phyloP scores from a whole-genome alignment of 2,329 filamentous ascomycete species.

The Ophiostoma australiae region DNA sequence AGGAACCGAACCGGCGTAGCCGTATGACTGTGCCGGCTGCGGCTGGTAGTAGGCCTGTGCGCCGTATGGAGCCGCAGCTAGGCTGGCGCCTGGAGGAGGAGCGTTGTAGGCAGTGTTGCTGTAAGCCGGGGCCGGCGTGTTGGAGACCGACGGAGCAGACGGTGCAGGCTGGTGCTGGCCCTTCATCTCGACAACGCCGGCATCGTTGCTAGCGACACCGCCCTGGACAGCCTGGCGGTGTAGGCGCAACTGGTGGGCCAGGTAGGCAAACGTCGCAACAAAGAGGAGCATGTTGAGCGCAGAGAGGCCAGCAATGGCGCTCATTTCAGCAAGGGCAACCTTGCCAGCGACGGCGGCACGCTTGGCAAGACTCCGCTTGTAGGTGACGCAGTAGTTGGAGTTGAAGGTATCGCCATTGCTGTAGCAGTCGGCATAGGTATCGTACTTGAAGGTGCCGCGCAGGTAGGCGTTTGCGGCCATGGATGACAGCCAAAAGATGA shows the following conservation, averaged over 20 bases:
- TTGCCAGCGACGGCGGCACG: constrained; percentile 28
- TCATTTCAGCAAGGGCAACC: constrained; percentile 30
- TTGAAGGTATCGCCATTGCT: constrained; percentile 32
- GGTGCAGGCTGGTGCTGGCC: constrained; percentile 25
- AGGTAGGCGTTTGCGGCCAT: constrained; percentile 33
- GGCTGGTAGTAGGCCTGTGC: constrained; percentile 8
- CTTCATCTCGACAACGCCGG: constrained; percentile 33
- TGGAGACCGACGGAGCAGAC: neutral
- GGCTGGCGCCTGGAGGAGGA: neutral
- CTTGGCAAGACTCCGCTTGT: constrained; percentile 27
- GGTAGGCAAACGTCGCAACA: constrained; percentile 42
- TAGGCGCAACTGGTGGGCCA: constrained; percentile 34
- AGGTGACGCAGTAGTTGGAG: constrained; percentile 29
- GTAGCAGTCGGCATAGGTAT: constrained; percentile 30
- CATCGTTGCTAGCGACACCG: constrained; percentile 25
- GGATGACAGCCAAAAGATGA: constrained; percentile 35
- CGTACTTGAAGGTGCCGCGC: constrained; percentile 29
- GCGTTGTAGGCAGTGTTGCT: neutral
- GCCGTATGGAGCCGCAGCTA: neutral
- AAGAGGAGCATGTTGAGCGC: constrained; percentile 35
- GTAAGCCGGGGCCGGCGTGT: neutral
- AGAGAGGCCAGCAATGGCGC: constrained; percentile 33
- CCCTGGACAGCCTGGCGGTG: constrained; percentile 29
- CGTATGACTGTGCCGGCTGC: constrained; percentile 7
- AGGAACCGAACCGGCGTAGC: neutral